These are phyloP conservation scores for Fusarium lyarnte DNA, from an alignment of 2,329 filamentous ascomycete genomes.

Conservation along the genomic window DNA sequence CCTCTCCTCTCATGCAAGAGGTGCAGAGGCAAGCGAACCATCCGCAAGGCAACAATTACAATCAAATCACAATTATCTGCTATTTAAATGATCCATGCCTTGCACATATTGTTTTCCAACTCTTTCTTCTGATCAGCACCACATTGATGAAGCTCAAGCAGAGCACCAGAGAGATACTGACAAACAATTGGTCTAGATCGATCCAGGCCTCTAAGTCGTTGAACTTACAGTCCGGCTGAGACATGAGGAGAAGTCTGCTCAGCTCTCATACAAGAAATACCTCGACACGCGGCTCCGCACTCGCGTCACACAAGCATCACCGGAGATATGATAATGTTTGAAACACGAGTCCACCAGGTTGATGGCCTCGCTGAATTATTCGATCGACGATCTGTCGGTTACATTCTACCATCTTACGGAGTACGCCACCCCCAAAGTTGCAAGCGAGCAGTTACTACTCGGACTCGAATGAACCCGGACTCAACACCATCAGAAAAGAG, in stretches of 20 bases:
- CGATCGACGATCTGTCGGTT: slow-evolving; percentile 22
- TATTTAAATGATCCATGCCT: slow-evolving; percentile 30
- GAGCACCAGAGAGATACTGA: neutral
- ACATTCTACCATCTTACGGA: slow-evolving; percentile 1
- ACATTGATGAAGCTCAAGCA: neutral
- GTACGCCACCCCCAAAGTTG: slow-evolving; percentile 20
- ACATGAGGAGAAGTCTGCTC: neutral
- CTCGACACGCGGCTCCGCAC: neutral
- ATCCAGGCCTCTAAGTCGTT: no score
- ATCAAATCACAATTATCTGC: slow-evolving; percentile 11
- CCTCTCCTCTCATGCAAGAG: slow-evolving; percentile 32
- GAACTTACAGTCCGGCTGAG: neutral
- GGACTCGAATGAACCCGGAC: neutral
- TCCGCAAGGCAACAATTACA: slow-evolving; percentile 28
- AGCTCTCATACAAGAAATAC: neutral
- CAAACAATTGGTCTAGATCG: neutral
- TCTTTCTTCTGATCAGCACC: neutral
- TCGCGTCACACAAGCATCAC: neutral
- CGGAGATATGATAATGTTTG: neutral
- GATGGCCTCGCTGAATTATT: slow-evolving; percentile 1
- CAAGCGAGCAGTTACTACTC: neutral
- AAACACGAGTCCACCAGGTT: neutral
- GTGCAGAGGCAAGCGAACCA: slow-evolving; percentile 34
- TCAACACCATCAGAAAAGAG: slow-evolving; percentile 7
- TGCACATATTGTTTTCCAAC: neutral